Evolutionary conservation across 1,284 basidiomycete genomes (phyloP), one percentile per base, ranked within the genome.

Genomic region (Meira miltonrushii): DNA sequence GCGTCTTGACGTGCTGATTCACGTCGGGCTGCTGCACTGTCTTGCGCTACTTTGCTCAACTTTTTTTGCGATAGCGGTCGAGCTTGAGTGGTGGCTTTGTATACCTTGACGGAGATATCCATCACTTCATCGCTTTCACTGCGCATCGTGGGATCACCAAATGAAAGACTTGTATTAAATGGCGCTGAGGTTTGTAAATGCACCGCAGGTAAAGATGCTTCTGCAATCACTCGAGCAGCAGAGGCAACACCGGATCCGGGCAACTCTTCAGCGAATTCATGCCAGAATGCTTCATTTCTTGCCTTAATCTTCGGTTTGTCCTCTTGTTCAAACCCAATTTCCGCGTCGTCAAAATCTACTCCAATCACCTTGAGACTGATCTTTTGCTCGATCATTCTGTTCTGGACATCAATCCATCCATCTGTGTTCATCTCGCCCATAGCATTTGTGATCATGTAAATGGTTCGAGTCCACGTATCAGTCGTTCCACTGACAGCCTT

Each of bases 271-370:
- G 94, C 80, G 21, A 82, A 79, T 17, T 82, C 77, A 69, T 85
- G 75, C 80, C 81, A 93, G 73, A 93, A 92, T 33, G 77, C 77
- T 79, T 96, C 92, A 69, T 94, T 92, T n/a, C 48, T 59, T 68
- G 88, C 89, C 83, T 92, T 92, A 60, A 85, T 82, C 4, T 81
- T 62, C 9, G 84, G 82, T 71, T 92, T 92, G 67, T 85, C 80
- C 55, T 87, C 83, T 72, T 90, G 86, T 8, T 81, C 77, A 71
- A 84, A 86, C 0, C 79, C 84, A 21, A 84, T 79, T 19, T 86
- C 83, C 39, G 86, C 85, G 67, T 90, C 88, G 69, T 88, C 89
- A 77, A 93, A 93, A 77, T 92, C 89, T 41, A 91, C 82, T 3
- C 91, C 91, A 25, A 79, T 58, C n/a, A 79, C 65, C 1, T 65